A percentile compares a stretch with the other conserved stretches of the same genome.
phyloP scores from a whole-genome alignment of 805 yeast genomes.

The Myxozyma lipomycoides region DNA sequence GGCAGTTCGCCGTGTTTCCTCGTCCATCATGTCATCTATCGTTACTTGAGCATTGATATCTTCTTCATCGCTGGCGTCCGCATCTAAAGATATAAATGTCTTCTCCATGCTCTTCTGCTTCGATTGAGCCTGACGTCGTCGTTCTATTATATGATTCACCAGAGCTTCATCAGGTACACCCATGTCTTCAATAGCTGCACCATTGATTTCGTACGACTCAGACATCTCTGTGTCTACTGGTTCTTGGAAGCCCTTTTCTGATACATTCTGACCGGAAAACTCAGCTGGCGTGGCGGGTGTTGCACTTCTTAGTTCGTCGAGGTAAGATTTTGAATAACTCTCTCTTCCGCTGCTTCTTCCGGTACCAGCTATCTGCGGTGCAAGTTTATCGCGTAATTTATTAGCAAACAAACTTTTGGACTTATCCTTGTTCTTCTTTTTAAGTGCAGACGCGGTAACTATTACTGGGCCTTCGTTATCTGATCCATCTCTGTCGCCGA shows the following conservation, averaged over 20 bases:
- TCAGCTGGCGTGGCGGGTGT: constrained; percentile 21
- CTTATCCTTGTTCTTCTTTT: constrained; percentile 7
- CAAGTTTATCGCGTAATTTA: constrained; percentile 17
- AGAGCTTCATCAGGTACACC: constrained; percentile 26
- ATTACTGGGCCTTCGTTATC: constrained; percentile 13
- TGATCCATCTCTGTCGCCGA: neutral
- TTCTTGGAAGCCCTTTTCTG: neutral
- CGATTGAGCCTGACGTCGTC: constrained; percentile 11
- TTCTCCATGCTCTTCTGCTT: neutral
- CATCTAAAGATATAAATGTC: constrained; percentile 24
- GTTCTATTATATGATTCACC: constrained; percentile 20
- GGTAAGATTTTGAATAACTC: constrained; percentile 15
- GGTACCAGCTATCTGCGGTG: constrained; percentile 7
- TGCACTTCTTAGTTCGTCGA: constrained; percentile 20
- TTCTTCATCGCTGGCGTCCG: constrained; percentile 6
- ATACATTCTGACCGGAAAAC: neutral
- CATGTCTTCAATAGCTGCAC: constrained; percentile 11
- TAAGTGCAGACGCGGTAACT: constrained; percentile 17
- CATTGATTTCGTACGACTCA: constrained; percentile 10
- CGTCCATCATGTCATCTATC: constrained; percentile 5
- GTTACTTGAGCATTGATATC: constrained; percentile 4
- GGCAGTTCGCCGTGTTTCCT: neutral
- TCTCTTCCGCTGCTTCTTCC: neutral
- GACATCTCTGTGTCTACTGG: constrained; percentile 3
- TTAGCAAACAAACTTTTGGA: constrained; percentile 3